A percentile compares a stretch with the other conserved stretches of the same genome.
Evolutionary conservation across 1,284 basidiomycete genomes (phyloP).

Genomic region (Testicularia cyperi): DNA sequence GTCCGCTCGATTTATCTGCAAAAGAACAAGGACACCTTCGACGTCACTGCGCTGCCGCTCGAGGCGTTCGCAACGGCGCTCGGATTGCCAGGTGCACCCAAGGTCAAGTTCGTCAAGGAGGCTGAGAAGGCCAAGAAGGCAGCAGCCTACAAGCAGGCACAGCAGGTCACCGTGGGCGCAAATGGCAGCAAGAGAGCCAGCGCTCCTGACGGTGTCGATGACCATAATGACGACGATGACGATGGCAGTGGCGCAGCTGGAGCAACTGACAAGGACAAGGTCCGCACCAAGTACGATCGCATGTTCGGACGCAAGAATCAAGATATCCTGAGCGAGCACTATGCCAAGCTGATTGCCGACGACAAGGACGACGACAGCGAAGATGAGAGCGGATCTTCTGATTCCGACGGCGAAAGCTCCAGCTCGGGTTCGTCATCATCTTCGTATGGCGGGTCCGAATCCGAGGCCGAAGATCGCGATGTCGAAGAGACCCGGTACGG

Average conservation of each 20-base stretch:
- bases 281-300: slow-evolving; percentile 86
- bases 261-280: slow-evolving; percentile 41
- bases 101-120: slow-evolving; percentile 84
- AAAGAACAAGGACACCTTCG: slow-evolving; percentile 90
- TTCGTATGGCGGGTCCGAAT: slow-evolving; percentile 6
- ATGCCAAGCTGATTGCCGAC: slow-evolving; percentile 77
- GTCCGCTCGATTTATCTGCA: slow-evolving; percentile 89
- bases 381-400: slow-evolving; percentile 13
- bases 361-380: slow-evolving; percentile 6
- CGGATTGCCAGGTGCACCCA: slow-evolving; percentile 90
- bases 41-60: slow-evolving; percentile 77
- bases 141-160: slow-evolving; percentile 51
- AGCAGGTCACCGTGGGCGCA: slow-evolving; percentile 23
- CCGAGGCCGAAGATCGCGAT: slow-evolving; percentile 2
- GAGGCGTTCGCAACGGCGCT: slow-evolving; percentile 84
- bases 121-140: slow-evolving; percentile 76
- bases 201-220: too few species aligned
- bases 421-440: neutral
- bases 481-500: slow-evolving; percentile 34
- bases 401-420: slow-evolving; percentile 1
- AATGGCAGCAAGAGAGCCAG: slow-evolving; percentile 4
- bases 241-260: slow-evolving; percentile 50
- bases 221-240: slow-evolving; percentile 50
- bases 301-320: slow-evolving; percentile 98
- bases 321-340: slow-evolving; percentile 86